These are phyloP conservation scores for Carex arenaria DNA, from an alignment of 202 grass and related monocot genomes.

Conservation along the genomic window DNA sequence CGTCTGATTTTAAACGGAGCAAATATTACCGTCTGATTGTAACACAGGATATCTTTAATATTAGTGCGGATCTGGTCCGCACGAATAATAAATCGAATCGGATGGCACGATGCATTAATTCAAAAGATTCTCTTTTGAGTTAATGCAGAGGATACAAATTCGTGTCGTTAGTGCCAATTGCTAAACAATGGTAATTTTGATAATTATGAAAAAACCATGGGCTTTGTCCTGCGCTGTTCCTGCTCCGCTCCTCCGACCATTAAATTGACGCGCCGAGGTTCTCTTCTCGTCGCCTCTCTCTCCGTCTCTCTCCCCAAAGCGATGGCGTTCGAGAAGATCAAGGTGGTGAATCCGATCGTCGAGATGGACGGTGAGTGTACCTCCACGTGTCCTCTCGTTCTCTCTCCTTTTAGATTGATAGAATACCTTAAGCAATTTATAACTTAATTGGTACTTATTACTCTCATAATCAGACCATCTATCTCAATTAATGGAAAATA, in stretches of 20 bases:
- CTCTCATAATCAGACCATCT: background rate
- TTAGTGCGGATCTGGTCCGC: no score
- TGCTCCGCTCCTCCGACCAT: background rate
- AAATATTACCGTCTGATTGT: no score
- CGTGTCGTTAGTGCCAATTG: no score
- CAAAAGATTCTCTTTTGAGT: no score
- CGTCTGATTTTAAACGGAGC: no score
- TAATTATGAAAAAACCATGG: background rate
- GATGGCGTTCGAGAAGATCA: slow-evolving; percentile 35
- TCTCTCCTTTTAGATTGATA: background rate
- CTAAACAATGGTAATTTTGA: background rate
- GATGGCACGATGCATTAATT: no score
- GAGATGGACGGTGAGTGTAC: slow-evolving; percentile 38
- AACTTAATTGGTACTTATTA: background rate
- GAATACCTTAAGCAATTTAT: background rate
- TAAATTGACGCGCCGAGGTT: slow-evolving; percentile 18
- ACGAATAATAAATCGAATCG: no score
- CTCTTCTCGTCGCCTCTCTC: background rate
- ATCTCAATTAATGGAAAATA: background rate
- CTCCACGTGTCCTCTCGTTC: background rate
- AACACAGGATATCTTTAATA: no score
- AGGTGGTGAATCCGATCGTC: slow-evolving; percentile 34
- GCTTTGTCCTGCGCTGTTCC: background rate
- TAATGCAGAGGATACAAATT: no score
- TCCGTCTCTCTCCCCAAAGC: background rate